Base-by-base conservation (phyloP, 1,284 basidiomycete genomes). In the Inonotus obliquus region DNA sequence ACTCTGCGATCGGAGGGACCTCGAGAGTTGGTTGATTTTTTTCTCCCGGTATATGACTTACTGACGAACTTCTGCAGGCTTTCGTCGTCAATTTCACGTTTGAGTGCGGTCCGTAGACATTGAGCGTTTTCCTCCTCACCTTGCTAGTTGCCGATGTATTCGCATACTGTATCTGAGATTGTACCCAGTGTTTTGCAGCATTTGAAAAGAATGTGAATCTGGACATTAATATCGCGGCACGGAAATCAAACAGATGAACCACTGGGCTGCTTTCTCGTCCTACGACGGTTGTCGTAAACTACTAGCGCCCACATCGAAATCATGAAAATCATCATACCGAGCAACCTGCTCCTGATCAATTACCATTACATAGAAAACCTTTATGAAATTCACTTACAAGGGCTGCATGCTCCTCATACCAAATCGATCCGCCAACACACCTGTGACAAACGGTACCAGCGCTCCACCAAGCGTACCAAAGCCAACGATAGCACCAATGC, bases 1-100 rank as follows among this genome's bases (percentile, higher is more conserved):
- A 5, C 73, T 90, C 44, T 92, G 91, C 68, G 87, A 89, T 65
- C 71, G 71, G 44, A 81, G 79, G 64, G 85, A 94, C 71, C 74
- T 94, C n/a, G 84, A 89, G 67, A 85, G 91, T 91, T 66, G 60
- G 79, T 21, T 38, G n/a, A 59, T 5, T 57, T 13, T 6, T 14
- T 27, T 29, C 25, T 45, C 17, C 2, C 11, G 25, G 21, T 19
- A 39, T 21, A 13, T 41, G 13, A 53, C 54, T 32, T 44, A 6
- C 41, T 57, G 17, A 49, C 19, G 45, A 19, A 35, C 4, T 48
- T 41, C 19, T 10, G 29, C 48, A 63, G 54, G 45, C 29, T 60
- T 63, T 56, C 51, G 62, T 19, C 57, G 51, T 38, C 58, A 63
- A 38, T 63, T 63, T 53, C 53, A 63, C 27, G 41, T 51, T 60